phyloP scores from a whole-genome alignment of 768 basidiomycete species.

The Termitomyces sp. region DNA sequence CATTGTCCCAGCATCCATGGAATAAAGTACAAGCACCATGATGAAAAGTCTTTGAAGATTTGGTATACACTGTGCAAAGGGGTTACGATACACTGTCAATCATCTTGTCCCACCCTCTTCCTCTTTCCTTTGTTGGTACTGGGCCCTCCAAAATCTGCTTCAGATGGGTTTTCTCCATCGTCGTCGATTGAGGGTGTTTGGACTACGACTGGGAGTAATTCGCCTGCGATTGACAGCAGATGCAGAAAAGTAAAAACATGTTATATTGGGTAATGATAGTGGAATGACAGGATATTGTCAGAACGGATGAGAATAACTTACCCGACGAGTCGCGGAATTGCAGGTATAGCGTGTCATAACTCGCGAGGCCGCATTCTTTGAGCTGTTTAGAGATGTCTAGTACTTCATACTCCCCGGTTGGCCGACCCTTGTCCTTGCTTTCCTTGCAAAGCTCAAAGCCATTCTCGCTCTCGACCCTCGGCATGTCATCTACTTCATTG shows the following conservation, averaged over 20 bases:
- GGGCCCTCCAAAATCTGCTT: constrained; percentile 20
- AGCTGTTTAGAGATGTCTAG: constrained; percentile 40
- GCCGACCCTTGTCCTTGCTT: constrained; percentile 48
- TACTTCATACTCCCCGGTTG: constrained; percentile 48
- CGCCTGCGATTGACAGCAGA: constrained; percentile 36
- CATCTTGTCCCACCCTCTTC: constrained; percentile 55
- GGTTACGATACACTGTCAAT: constrained; percentile 8
- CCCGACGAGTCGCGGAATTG: constrained; percentile 62
- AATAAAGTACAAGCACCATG: constrained; percentile 24
- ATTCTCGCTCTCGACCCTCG: constrained; percentile 25
- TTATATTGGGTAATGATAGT: constrained; percentile 13
- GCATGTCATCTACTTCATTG: constrained; percentile 26
- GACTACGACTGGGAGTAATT: constrained; percentile 56
- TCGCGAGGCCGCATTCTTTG: constrained; percentile 48
- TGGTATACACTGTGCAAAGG: background rate
- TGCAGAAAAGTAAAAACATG: constrained; percentile 12
- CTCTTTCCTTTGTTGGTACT: constrained; percentile 60
- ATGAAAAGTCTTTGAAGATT: background rate
- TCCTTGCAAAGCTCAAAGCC: constrained; percentile 62
- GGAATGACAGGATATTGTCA: constrained; percentile 9
- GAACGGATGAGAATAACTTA: constrained; percentile 31
- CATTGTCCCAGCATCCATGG: constrained; percentile 56
- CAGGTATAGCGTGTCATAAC: constrained; percentile 69
- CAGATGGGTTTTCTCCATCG: constrained; percentile 51
- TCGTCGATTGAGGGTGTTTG: constrained; percentile 55